A percentile compares a stretch with the other conserved stretches of the same genome.
Conservation (phyloP, 176 grass and related monocot species). For the Aegilops bicornis region DNA sequence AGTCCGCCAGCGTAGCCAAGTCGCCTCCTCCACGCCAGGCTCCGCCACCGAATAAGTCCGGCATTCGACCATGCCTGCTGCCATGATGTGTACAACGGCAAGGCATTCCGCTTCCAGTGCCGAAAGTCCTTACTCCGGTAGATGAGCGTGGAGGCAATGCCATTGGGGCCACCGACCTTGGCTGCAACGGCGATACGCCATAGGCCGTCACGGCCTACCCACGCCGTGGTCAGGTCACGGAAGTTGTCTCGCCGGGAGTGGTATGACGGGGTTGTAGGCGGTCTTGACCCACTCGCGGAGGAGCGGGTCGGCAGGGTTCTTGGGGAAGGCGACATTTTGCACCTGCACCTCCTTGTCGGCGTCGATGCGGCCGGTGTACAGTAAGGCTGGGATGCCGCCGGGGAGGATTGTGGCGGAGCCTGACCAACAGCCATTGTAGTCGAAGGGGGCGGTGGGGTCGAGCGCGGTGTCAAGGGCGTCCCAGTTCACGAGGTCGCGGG, state of each 20-base stretch:
- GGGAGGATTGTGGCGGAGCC: conserved; percentile 32
- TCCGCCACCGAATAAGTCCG: conserved; percentile 64
- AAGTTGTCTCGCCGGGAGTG: conserved; percentile 30
- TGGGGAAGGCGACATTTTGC: conserved; percentile 64
- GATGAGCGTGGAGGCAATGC: conserved; percentile 27
- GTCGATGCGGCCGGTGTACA: conserved; percentile 55
- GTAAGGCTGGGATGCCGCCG: conserved; percentile 30
- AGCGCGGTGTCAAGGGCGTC: conserved; percentile 51
- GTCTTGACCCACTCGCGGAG: conserved; percentile 59
- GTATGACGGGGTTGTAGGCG: conserved; percentile 49
- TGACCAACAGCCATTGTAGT: conserved; percentile 36
- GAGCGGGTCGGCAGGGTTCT: conserved; percentile 48
- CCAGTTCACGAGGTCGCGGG: conserved; percentile 76
- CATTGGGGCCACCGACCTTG: background rate
- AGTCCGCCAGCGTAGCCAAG: conserved; percentile 25
- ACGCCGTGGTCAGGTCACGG: conserved; percentile 64
- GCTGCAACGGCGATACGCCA: conserved; percentile 54
- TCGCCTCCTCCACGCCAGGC: conserved; percentile 3
- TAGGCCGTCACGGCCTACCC: conserved; percentile 57
- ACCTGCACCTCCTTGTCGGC: conserved; percentile 17
- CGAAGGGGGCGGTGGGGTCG: conserved; percentile 44
- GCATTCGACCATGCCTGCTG: conserved; percentile 49
- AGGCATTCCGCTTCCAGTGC: conserved; percentile 41
- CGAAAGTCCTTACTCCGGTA: conserved; percentile 60
- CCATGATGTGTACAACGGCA: conserved; percentile 36